Evolutionary conservation across 805 yeast species (phyloP), one percentile per base, ranked within the genome.

Genomic region (Yarrowia sp.): DNA sequence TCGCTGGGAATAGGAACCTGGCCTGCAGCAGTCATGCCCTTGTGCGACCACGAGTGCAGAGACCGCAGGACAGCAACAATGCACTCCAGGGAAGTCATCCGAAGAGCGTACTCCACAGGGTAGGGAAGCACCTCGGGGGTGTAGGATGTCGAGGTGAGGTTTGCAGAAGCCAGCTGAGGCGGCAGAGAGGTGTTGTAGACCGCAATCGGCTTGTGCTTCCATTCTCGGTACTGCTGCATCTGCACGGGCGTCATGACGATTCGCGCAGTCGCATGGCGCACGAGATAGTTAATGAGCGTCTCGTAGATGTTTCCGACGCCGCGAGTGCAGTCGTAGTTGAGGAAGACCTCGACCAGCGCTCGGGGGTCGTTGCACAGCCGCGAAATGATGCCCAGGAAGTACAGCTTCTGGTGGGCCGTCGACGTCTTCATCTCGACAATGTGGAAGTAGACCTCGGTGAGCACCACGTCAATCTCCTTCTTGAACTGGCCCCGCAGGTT

Each of bases 261-360:
- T 63, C 90, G 80, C 0, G 86, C 79, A 35, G 89, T 76, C 0
- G 97, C 86, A 80, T 79, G 71, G 77, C 86, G 63, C 69, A 90
- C 87, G 66, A 94, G 78, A 67, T 87, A 86, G 66, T 90, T 92
- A 60, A 91, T 83, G 42, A 91, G 78, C 56, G 84, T 79, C 74
- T 94, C 99, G 74, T 92, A 90, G 55, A 92, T 79, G 72, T 94
- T 94, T 36, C 94, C 88, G 80, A 86, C 82, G 18, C 80, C 78
- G 31, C 84, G 77, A 71, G 91, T 97, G 77, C 99, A 94, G 73
- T 94, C 99, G 73, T 94, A 96, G 74, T 94, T 94, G 69, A 94
- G 80, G 71, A 93, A 94, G 63, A 94, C 84, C 75, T 94, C 99
- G 63, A 96, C 90, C 65, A 96, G 77, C 18, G 96, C 86, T 65